These are phyloP conservation scores for Aspergillus haitiensis DNA, from an alignment of 495 filamentous ascomycete genomes.

Conservation along the genomic window DNA sequence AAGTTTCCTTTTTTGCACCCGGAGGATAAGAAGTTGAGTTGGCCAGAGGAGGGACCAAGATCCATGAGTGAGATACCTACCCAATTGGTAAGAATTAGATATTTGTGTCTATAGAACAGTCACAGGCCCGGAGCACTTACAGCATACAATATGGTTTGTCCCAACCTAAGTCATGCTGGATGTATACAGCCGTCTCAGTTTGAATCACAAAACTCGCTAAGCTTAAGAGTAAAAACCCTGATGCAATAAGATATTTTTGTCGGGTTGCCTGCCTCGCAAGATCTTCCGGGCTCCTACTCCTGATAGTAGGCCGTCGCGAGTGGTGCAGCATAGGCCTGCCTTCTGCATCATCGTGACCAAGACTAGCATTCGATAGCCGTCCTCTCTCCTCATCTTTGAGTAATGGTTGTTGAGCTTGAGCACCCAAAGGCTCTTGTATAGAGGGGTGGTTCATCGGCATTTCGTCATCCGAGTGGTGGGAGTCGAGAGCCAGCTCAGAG, in stretches of 20 bases:
- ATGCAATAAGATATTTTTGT: conserved; percentile 83
- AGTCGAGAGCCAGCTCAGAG: conserved; percentile 29
- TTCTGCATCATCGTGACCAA: conserved; percentile 39
- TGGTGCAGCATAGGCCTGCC: conserved; percentile 46
- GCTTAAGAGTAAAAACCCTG: conserved; percentile 75
- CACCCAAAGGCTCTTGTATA: conserved; percentile 50
- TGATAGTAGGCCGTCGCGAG: conserved; percentile 57
- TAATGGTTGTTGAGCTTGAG: conserved; percentile 55
- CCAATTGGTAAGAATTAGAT: not conserved
- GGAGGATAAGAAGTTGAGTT: conserved; percentile 73
- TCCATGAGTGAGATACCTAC: conserved; percentile 85
- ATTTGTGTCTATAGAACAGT: conserved; percentile 30
- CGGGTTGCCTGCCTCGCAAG: conserved; percentile 62
- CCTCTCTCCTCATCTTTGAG: conserved; percentile 55
- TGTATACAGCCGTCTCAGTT: conserved; percentile 92
- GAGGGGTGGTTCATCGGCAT: conserved; percentile 47
- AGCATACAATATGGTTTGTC: conserved; percentile 98
- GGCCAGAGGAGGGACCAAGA: conserved; percentile 92
- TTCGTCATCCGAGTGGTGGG: conserved; percentile 44
- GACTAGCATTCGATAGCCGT: conserved; percentile 43
- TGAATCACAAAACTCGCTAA: conserved; percentile 83
- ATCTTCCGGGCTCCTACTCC: conserved; percentile 58
- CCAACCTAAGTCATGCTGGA: conserved; percentile 86
- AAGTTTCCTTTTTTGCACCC: conserved; percentile 66
- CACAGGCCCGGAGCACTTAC: conserved; percentile 66